Conservation (phyloP, 305 asterid genomes). For the Fraxinus nigra region DNA sequence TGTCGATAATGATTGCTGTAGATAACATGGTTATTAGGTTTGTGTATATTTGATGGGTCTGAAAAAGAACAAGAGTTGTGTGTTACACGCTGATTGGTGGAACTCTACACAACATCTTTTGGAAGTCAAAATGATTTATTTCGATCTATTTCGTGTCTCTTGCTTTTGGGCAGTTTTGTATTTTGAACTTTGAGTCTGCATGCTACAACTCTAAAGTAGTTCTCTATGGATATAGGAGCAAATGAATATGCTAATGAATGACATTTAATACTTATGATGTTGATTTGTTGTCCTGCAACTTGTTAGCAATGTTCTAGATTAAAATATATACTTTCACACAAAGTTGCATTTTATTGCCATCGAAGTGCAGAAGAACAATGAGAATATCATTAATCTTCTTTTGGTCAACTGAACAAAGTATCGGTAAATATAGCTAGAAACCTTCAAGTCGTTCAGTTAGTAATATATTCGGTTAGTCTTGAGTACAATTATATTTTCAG, state of each 20-base stretch:
- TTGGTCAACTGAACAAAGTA: background rate
- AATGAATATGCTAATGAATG: background rate
- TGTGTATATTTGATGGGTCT: background rate
- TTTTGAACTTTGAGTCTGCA: background rate
- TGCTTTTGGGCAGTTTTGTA: background rate
- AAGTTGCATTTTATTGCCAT: background rate
- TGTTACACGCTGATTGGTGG: background rate
- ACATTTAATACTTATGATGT: background rate
- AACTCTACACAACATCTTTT: background rate
- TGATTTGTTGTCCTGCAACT: background rate
- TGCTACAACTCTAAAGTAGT: background rate
- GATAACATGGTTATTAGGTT: background rate
- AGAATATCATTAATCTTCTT: background rate
- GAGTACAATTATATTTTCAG: background rate
- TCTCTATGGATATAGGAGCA: background rate
- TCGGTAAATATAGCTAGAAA: background rate
- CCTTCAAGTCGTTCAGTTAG: slow-evolving; percentile 7
- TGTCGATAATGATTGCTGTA: background rate
- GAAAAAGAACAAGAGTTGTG: background rate
- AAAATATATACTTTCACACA: slow-evolving; percentile 1
- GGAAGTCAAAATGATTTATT: background rate
- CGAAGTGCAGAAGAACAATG: slow-evolving; percentile 9
- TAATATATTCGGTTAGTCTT: slow-evolving; percentile 9
- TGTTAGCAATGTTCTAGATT: slow-evolving; percentile 7
- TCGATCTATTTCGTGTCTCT: background rate